Evolutionary conservation across 768 basidiomycete genomes (phyloP).

Genomic region (Mycena galericulata): DNA sequence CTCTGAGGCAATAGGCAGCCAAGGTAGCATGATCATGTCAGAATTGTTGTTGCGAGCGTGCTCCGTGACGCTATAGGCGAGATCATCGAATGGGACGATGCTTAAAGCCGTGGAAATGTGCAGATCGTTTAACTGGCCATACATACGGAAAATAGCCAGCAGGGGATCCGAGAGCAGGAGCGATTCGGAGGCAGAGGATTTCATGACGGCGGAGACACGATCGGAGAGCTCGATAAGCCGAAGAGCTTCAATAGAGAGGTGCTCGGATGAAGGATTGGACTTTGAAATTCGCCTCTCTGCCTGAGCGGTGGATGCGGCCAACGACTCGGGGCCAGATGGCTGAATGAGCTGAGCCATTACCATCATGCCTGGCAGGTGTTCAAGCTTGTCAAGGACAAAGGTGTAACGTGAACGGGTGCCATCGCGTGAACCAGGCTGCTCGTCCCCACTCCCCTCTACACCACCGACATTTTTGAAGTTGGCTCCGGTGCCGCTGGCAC

Average conservation of each 20-base stretch:
- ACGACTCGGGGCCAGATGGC: conserved; percentile 37
- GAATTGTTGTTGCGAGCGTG: conserved; percentile 69
- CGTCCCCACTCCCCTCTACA: conserved; percentile 44
- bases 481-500: conserved; percentile 58
- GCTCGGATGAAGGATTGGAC: conserved; percentile 26
- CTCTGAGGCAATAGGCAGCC: conserved; percentile 60
- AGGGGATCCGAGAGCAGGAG: conserved; percentile 80
- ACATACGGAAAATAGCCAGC: conserved; percentile 80
- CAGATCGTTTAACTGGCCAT: conserved; percentile 77
- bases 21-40: conserved; percentile 87
- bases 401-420: conserved; percentile 73
- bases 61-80: conserved; percentile 75
- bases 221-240: conserved; percentile 90
- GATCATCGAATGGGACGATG: conserved; percentile 83
- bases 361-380: conserved; percentile 92
- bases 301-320: not conserved
- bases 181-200: conserved; percentile 76
- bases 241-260: conserved; percentile 76
- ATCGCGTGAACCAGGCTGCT: conserved; percentile 30
- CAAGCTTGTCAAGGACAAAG: conserved; percentile 90
- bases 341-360: conserved; percentile 87
- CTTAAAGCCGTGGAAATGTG: conserved; percentile 72
- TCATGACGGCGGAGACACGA: conserved; percentile 90
- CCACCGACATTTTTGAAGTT: conserved; percentile 61
- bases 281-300: conserved; percentile 22